A percentile compares a stretch with the other conserved stretches of the same genome.
Evolutionary conservation across 257 asterid genomes (phyloP).

Genomic region (Cordia subcordata): DNA sequence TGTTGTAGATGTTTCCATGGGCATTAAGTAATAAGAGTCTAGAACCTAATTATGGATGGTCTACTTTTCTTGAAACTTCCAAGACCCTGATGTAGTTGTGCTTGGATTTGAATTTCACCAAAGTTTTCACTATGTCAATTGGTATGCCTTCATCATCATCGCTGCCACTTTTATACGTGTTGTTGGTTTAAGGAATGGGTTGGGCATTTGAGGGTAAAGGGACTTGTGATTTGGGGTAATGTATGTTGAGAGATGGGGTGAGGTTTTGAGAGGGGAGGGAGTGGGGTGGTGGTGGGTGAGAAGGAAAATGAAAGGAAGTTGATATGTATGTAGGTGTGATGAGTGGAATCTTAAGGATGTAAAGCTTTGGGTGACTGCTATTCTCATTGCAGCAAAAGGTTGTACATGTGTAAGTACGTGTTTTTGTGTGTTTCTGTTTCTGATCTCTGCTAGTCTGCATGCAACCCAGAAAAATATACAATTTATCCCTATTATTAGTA

Average conservation of each 20-base stretch:
- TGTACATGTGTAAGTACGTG: no score
- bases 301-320: conserved; percentile 9
- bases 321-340: not conserved
- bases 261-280: no score
- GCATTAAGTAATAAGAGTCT: conserved; percentile 77
- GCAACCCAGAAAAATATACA: no score
- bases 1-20: conserved; percentile 97
- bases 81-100: conserved; percentile 79
- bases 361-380: conserved; percentile 23
- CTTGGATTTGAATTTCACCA: conserved; percentile 75
- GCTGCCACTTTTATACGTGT: not conserved
- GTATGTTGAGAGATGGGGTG: conserved; percentile 7
- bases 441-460: no score
- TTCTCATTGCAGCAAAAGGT: conserved; percentile 14
- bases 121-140: conserved; percentile 60
- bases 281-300: conserved; percentile 4
- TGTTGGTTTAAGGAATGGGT: conserved; percentile 24
- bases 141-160: conserved; percentile 64
- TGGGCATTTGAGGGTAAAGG: conserved; percentile 21
- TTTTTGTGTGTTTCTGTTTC: no score
- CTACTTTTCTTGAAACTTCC: conserved; percentile 74
- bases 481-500: no score
- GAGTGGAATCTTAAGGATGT: conserved; percentile 10
- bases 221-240: conserved; percentile 6
- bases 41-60: conserved; percentile 83